These are phyloP conservation scores for Tylopilus plumbeoviolaceoides DNA, from an alignment of 768 basidiomycete genomes.

Conservation along the genomic window DNA sequence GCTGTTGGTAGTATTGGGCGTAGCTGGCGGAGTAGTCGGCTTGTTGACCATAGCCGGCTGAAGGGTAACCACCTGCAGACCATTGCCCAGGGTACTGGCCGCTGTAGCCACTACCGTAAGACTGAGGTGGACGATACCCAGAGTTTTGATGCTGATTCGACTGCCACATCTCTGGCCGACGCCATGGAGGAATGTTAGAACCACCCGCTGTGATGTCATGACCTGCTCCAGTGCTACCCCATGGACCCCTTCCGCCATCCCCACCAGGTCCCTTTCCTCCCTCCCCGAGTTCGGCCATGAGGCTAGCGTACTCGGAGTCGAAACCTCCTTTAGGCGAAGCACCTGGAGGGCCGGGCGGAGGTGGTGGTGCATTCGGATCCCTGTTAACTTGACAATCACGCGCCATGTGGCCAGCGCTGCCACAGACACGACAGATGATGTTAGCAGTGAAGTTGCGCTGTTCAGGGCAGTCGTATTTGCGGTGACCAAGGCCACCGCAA, in stretches of 20 bases:
- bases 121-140: conserved; percentile 69
- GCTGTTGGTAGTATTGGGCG: conserved; percentile 84
- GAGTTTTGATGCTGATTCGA: conserved; percentile 50
- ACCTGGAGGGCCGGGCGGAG: conserved; percentile 35
- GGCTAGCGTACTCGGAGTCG: conserved; percentile 94
- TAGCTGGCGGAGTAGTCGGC: conserved; percentile 74
- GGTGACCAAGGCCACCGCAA: conserved; percentile 89
- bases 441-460: conserved; percentile 98
- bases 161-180: conserved; percentile 85
- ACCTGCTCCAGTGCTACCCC: conserved; percentile 65
- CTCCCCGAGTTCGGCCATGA: conserved; percentile 99
- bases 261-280: conserved; percentile 51
- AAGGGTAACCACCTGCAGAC: conserved; percentile 33
- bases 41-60: conserved; percentile 38
- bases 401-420: conserved; percentile 98
- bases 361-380: conserved; percentile 72
- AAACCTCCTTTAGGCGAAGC: conserved; percentile 68
- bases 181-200: conserved; percentile 85
- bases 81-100: conserved; percentile 41
- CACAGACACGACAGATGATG: conserved; percentile 98
- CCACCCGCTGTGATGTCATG: conserved; percentile 56
- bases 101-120: conserved; percentile 46
- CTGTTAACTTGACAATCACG: conserved; percentile 94
- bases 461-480: conserved; percentile 99
- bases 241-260: conserved; percentile 51